Evolutionary conservation across 1,139 yeast species (phyloP).

Genomic region (Nakaseomyces delphensis): DNA sequence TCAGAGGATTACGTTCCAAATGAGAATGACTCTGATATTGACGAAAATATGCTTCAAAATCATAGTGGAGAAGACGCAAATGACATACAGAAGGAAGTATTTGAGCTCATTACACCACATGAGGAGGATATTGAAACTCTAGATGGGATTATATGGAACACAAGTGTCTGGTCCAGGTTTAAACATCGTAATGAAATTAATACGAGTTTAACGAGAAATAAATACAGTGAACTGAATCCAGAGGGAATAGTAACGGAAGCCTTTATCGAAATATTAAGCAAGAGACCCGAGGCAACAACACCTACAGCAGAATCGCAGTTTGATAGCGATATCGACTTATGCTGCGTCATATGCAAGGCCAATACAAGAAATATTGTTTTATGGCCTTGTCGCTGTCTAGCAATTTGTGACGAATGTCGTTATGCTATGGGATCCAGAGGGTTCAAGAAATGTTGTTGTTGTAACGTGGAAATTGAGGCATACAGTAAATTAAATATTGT

Average conservation of each 20-base stretch:
- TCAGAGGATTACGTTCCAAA: slow-evolving; percentile 37
- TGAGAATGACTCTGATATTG: slow-evolving; percentile 13
- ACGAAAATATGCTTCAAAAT: slow-evolving; percentile 8
- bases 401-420: slow-evolving; percentile 79
- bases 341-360: slow-evolving; percentile 76
- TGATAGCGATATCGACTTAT: slow-evolving; percentile 17
- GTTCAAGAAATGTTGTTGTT: slow-evolving; percentile 76
- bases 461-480: slow-evolving; percentile 63
- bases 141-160: slow-evolving; percentile 23
- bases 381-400: slow-evolving; percentile 92
- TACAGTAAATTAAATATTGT: slow-evolving; percentile 38
- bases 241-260: slow-evolving; percentile 28
- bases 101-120: slow-evolving; percentile 6
- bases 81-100: slow-evolving; percentile 2
- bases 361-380: slow-evolving; percentile 67
- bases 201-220: slow-evolving; percentile 30
- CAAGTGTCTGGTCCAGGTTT: slow-evolving; percentile 24
- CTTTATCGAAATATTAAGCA: slow-evolving; percentile 14
- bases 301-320: neutral
- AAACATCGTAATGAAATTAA: slow-evolving; percentile 10
- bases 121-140: slow-evolving; percentile 6
- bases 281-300: neutral
- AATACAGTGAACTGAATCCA: slow-evolving; percentile 26
- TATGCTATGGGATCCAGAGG: slow-evolving; percentile 66
- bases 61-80: neutral